phyloP scores from a whole-genome alignment of 306 rosid species.

The Acacia melanoxylon region DNA sequence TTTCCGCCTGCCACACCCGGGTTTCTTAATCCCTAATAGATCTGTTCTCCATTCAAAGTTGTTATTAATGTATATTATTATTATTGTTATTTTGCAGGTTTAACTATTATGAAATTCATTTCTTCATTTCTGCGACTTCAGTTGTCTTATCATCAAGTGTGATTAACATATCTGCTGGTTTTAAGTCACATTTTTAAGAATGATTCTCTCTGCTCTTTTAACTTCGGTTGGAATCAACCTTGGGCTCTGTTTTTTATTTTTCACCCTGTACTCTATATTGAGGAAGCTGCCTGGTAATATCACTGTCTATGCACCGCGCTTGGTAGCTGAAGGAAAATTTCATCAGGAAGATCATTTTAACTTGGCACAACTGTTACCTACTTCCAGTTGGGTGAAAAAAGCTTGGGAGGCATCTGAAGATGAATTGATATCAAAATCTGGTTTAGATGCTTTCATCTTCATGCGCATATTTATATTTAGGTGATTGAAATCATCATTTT shows the following conservation, averaged over 20 bases:
- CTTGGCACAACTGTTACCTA: slow-evolving; percentile 71
- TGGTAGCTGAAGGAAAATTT: slow-evolving; percentile 47
- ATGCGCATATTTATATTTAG: slow-evolving; percentile 78
- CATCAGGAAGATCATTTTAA: slow-evolving; percentile 48
- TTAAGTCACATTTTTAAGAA: slow-evolving; percentile 31
- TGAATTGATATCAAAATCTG: slow-evolving; percentile 53
- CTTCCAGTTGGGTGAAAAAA: slow-evolving; percentile 73
- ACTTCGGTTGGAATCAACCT: slow-evolving; percentile 87
- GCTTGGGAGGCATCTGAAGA: slow-evolving; percentile 82
- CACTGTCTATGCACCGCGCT: slow-evolving; percentile 66
- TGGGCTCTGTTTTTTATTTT: slow-evolving; percentile 65
- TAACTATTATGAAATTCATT: slow-evolving; percentile 5
- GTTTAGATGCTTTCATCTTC: slow-evolving; percentile 79
- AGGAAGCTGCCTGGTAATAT: slow-evolving; percentile 71
- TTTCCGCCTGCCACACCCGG: not conserved
- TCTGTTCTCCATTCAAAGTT: not conserved
- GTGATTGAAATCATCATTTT: slow-evolving; percentile 34
- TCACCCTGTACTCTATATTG: slow-evolving; percentile 75
- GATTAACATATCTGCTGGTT: slow-evolving; percentile 29
- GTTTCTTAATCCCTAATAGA: not conserved
- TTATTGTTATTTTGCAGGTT: slow-evolving; percentile 32
- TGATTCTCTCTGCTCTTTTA: slow-evolving; percentile 78
- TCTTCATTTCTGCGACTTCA: slow-evolving; percentile 17
- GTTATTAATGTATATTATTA: not conserved
- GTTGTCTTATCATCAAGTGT: slow-evolving; percentile 25